Evolutionary conservation across 345 rosid genomes (phyloP).

Genomic region (Noccaea caerulescens): DNA sequence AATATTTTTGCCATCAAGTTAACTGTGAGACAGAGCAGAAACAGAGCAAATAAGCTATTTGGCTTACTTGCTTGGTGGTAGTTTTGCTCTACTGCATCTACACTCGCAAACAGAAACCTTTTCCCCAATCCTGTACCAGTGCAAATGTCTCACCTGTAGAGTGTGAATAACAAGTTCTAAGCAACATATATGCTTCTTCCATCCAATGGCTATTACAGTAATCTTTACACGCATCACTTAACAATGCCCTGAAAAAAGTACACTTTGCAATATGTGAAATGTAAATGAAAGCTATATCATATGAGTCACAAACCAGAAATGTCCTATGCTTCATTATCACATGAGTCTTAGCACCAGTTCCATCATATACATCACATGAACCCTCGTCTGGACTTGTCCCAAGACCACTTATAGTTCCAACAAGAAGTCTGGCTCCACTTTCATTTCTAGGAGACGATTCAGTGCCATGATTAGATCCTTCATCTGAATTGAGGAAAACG

Average conservation of each 20-base stretch:
- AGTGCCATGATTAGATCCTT: slow-evolving; percentile 37
- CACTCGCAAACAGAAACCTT: slow-evolving; percentile 85
- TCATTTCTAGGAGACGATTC: slow-evolving; percentile 37
- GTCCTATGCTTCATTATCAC: slow-evolving; percentile 90
- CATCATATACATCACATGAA: slow-evolving; percentile 77
- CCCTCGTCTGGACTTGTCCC: slow-evolving; percentile 80
- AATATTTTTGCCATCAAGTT: neutral
- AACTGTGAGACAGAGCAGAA: neutral
- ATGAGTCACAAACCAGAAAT: slow-evolving; percentile 70
- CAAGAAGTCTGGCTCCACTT: slow-evolving; percentile 52
- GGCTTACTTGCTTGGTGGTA: slow-evolving; percentile 95
- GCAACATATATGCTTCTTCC: slow-evolving; percentile 2
- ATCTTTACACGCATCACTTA: slow-evolving; percentile 24
- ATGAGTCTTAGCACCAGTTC: slow-evolving; percentile 77
- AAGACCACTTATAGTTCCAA: slow-evolving; percentile 77
- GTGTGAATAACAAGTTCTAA: slow-evolving; percentile 1
- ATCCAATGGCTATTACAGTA: neutral
- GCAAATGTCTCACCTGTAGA: slow-evolving; percentile 90
- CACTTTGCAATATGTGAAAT: slow-evolving; percentile 25
- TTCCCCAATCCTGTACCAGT: slow-evolving; percentile 78
- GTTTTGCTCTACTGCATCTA: slow-evolving; percentile 78
- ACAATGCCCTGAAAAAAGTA: neutral
- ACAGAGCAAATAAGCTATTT: slow-evolving; percentile 16
- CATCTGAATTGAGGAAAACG: slow-evolving; percentile 66
- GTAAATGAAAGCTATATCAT: slow-evolving; percentile 21